Conservation (phyloP, 257 asterid species). For the Solanum chaucha region DNA sequence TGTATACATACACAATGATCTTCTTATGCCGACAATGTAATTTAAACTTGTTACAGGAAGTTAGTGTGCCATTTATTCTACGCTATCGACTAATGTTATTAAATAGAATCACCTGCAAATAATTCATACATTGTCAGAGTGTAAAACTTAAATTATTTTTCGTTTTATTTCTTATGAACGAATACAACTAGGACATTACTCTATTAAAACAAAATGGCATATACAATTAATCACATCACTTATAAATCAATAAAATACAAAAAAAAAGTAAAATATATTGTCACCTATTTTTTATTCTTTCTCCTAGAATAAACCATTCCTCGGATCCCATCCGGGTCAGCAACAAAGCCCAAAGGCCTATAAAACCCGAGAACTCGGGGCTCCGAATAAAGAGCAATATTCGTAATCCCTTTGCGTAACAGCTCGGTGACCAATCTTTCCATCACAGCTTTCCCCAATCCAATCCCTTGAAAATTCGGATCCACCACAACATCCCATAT, state of each 20-base stretch:
- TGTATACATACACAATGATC: not conserved
- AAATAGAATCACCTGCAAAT: not conserved
- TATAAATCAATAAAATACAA: not conserved
- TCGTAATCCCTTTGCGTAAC: constrained; percentile 61
- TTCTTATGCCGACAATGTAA: not conserved
- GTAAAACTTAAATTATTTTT: too few species aligned
- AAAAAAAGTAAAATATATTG: not conserved
- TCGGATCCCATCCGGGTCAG: constrained; percentile 86
- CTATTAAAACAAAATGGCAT: not conserved
- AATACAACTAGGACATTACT: not conserved
- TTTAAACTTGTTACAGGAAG: not conserved
- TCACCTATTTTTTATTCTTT: constrained; percentile 24
- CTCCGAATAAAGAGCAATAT: constrained; percentile 88
- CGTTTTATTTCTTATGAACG: not conserved
- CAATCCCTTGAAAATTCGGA: constrained; percentile 88
- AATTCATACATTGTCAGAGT: not conserved
- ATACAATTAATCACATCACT: not conserved
- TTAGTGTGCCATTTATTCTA: not conserved
- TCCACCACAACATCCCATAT: constrained; percentile 99
- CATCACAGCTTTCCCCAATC: constrained; percentile 94
- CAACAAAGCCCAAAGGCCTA: constrained; percentile 82
- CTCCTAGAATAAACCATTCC: constrained; percentile 88
- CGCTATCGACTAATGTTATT: not conserved
- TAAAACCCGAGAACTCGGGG: constrained; percentile 93
- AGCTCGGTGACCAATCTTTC: constrained; percentile 56